Percentiles rank a stretch among this genome's conserved stretches.
Evolutionary conservation across 2,329 filamentous ascomycete genomes (phyloP).

Genomic region (Nigrospora osmanthi): DNA sequence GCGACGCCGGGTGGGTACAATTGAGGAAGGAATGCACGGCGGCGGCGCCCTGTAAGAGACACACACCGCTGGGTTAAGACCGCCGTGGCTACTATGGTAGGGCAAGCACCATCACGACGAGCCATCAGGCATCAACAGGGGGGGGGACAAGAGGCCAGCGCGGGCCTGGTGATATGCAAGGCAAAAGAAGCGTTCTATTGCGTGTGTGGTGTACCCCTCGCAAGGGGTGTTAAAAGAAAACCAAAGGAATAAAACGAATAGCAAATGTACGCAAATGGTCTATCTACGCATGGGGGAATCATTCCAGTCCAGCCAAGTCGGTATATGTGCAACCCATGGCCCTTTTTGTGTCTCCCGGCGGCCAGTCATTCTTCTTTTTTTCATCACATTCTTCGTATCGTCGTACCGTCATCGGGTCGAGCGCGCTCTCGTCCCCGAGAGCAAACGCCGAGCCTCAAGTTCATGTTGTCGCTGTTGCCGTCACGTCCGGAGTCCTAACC

Average conservation of each 20-base stretch:
- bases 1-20: no score
- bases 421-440: not conserved
- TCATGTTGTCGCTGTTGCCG: not conserved
- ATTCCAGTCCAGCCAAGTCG: not conserved
- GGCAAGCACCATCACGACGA: no score
- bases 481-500: not conserved
- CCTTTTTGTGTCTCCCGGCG: not conserved
- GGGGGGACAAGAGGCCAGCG: no score
- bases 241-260: not conserved
- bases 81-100: no score
- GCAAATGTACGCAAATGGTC: not conserved
- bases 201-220: not conserved
- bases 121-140: no score
- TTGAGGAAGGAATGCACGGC: no score
- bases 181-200: no score
- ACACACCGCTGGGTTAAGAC: no score
- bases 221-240: not conserved
- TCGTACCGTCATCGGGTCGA: constrained; percentile 2
- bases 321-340: constrained; percentile 2
- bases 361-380: not conserved
- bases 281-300: constrained; percentile 3
- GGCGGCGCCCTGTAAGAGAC: no score
- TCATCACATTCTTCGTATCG: not conserved
- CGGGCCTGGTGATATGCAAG: no score
- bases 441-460: not conserved